Evolutionary conservation across 1,139 yeast genomes (phyloP), one percentile per base, ranked within the genome.

Genomic region (Yamadazyma spencermartinsiae): DNA sequence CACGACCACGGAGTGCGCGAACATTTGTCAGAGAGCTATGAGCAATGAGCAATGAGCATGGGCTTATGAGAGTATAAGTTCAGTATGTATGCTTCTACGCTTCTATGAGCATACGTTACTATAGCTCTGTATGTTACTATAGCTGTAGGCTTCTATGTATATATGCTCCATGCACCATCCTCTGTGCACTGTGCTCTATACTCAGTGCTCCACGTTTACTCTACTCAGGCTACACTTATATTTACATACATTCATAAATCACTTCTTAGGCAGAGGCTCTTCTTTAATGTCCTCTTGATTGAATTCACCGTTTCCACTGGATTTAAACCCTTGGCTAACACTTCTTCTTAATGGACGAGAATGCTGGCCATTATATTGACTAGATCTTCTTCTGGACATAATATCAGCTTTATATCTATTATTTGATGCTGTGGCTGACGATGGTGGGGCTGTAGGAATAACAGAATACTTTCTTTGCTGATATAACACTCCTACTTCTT

Each of bases 361-460:
- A 12, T 29, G 29, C 7, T 25, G 13, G 3, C 29, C 35, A 11
- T 24, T 35, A 10, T 30, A 23, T 8, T 17, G 23, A 7, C 17
- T 33, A 6, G 36, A 12, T 21, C 43, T 37, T 12, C 36, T 31
- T 24, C 37, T 38, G 16, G 39, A 34, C 31, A 38, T 38, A 5
- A 41, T 34, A 26, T 43, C 47, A 1, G 45, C 29, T 26, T 33
- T 38, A 9, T 18, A 17, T 18, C 44, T 38, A 9, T 29, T 25
- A 18, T 20, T 21, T 10, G 31, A 28, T 5, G 31, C 15, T 3
- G 20, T 11, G 7, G 31, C 19, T 28, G 31, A 28, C 4, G 70
- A 61, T n/a, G 87, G 76, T 4, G 78, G 87, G 0, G 86, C 86
- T 0, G 89, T 83, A 15, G 92, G 92, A 10, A 84, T 80, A 15